Base-by-base conservation (phyloP, 129 eudicot genomes). In the Rutidosis leptorrhynchoides region DNA sequence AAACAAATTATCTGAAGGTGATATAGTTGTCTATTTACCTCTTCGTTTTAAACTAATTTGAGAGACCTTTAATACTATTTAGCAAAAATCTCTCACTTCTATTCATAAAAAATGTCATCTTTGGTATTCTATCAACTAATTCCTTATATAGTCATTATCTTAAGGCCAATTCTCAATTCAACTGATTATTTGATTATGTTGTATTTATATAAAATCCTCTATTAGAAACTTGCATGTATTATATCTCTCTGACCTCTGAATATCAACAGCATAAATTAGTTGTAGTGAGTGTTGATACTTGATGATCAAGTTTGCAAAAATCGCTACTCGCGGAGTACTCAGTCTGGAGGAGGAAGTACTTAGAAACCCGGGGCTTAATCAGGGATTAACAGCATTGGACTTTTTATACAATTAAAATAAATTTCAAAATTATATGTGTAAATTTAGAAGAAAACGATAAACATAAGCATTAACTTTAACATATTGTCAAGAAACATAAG, bases 201-300 rank as follows among this genome's bases (percentile, higher is more conserved):
- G 20, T 46, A 15, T 4, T 5, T 46, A 46, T 46, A 16, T 46
- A 46, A 46, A n/a, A 46, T 7, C 54, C 21, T 46, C 22, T 45
- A 49, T 29, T 53, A 52, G 51, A 67, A 53, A 68, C 65, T 55
- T 7, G 6, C 64, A 24, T 58, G 21, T 56, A 48, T 33, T n/a
- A 35, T 56, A 53, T 58, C 24, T 58, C 24, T 40, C 40, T 55
- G 46, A n/a, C 25, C 24, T n/a, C 23, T n/a, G 37, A 23, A 37
- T 73, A 55, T 45, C 25, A 24, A 27, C 12, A 65, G 19, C n/a
- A 22, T 25, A 26, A 48, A 14, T 4, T 37, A 43, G 17, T 40
- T 12, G 17, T 32, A 5, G 46, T 15, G 16, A 69, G 68, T 51
- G 40, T 19, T 45, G 40, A 73, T 55, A 37, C 49, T 17, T 22